A percentile compares a stretch with the other conserved stretches of the same genome.
These are phyloP conservation scores for Leccinellum rugosiceps DNA, from an alignment of 768 basidiomycete species.

Conservation along the genomic window DNA sequence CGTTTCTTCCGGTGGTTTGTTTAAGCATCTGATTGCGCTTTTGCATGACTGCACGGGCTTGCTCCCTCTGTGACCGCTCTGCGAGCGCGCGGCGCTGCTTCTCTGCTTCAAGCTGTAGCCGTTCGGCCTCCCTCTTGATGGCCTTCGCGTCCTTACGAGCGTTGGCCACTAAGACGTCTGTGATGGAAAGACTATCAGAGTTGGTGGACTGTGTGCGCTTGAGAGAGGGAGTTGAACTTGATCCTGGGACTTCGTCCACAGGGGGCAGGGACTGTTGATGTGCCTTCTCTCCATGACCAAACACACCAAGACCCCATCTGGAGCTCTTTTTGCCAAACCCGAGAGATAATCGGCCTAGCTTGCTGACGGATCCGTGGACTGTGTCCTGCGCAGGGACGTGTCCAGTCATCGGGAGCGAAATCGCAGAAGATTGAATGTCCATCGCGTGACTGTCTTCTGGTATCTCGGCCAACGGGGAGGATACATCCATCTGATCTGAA, in stretches of 20 bases:
- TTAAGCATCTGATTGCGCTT: slow-evolving; percentile 79
- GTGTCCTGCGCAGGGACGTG: slow-evolving; percentile 37
- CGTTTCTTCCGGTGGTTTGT: slow-evolving; percentile 45
- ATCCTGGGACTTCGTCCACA: slow-evolving; percentile 65
- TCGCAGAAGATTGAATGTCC: slow-evolving; percentile 49
- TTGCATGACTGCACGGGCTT: slow-evolving; percentile 89
- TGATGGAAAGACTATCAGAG: slow-evolving; percentile 65
- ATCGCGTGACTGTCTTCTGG: slow-evolving; percentile 41
- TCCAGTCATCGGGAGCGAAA: slow-evolving; percentile 39
- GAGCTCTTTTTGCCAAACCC: slow-evolving; percentile 67
- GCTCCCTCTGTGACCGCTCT: slow-evolving; percentile 75
- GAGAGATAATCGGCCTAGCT: slow-evolving; percentile 56
- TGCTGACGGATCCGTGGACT: slow-evolving; percentile 44
- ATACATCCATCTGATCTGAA: slow-evolving; percentile 55
- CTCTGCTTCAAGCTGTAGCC: slow-evolving; percentile 77
- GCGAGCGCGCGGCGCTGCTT: slow-evolving; percentile 76
- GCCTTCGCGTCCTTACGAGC: slow-evolving; percentile 63
- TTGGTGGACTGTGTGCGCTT: slow-evolving; percentile 80
- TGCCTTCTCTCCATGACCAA: slow-evolving; percentile 67
- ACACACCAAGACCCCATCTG: slow-evolving; percentile 67
- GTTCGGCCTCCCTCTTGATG: slow-evolving; percentile 78
- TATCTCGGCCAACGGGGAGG: slow-evolving; percentile 45
- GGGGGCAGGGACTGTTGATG: slow-evolving; percentile 62
- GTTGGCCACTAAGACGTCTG: slow-evolving; percentile 41
- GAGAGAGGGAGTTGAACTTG: slow-evolving; percentile 58